Base-by-base conservation (phyloP, 495 filamentous ascomycete genomes). In the Neurospora sp. region DNA sequence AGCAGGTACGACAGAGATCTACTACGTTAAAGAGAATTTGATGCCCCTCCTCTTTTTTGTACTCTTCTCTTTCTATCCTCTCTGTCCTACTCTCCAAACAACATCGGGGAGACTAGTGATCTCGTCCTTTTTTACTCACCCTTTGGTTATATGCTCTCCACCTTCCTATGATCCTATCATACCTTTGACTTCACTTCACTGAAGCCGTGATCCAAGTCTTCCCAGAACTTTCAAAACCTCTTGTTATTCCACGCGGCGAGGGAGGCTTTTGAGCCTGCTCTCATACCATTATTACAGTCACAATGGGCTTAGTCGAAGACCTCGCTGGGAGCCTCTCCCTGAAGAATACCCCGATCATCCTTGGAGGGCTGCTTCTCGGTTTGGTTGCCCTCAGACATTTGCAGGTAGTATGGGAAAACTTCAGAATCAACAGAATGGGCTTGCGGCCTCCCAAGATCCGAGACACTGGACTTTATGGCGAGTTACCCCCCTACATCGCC, bases 281-380 rank as follows among this genome's bases (percentile, higher is more conserved):
- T 35, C 20, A 59, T 59, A 59, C 11, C 46, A 27, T 14, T 27
- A 14, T 22, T 27, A 42, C 69, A n/a, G 8, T 70, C 75, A 77
- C 71, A n/a, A 86, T 86, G 84, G 82, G 82, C 16, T 74, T 86
- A 11, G 69, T 84, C 68, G 81, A 83, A 70, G 69, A 76, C 37
- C 41, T 77, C 14, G 38, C 84, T 71, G 82, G 81, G 68, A 73
- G 78, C 76, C 75, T 79, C 74, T 84, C 84, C 70, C 48, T 78
- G 53, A 80, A 79, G 76, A 75, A 73, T 8, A 71, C 78, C 46
- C 66, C 79, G 61, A 20, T 83, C 38, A 68, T 74, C 16, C 74
- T 77, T 31, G 77, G 76, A 27, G 48, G 77, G 44, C 76, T 83
- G 31, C 66, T 77, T 16, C 66, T 83, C 48, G 74, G 76, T 48